Base-by-base conservation (phyloP, 140 eudicot species). In the Bidens hawaiensis region DNA sequence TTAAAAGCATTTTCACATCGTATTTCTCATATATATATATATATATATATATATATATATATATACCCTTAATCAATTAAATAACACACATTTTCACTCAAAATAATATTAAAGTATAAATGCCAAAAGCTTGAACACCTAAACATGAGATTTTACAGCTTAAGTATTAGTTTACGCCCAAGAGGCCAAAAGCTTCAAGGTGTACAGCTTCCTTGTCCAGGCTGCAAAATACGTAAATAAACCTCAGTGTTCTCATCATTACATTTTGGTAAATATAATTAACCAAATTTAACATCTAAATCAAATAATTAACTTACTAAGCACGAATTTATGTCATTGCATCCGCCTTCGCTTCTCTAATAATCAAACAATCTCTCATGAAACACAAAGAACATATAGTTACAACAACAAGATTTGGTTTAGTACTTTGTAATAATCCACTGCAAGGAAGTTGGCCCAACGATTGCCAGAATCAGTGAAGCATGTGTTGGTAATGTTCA, bases 381-480 rank as follows among this genome's bases (percentile, higher is more conserved):
- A 12, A 33, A 7, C 16, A 5, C 31, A 3, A 33, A 11, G 38
- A 13, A 6, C 26, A 48, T 8, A 43, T 1, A 43, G 14, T 13
- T 28, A n/a, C n/a, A n/a, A n/a, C n/a, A n/a, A 31, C 24, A n/a
- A 1, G 14, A 33, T n/a, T 23, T 49, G 45, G 13, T 62, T 34
- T 5, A 50, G 48, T 66, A 88, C 98, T 94, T 85, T 88, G 85
- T 93, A 93, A 60, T 34, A 93, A 67, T 93, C 95, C 7, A 85
- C 96, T 16, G 96, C 93, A 13, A 88, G 82, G 66, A 82, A 93
- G 60, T 88, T 93, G 46, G 99, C 86, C 99, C 99, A 88, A 50
- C 99, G 82, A 47, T 81, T 76, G 38, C 72, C 95, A 5, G 99
- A 88, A 10, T 76, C 85, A 36, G 14, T 67, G 66, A 80, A 51